These are phyloP conservation scores for Penicillium sp. DNA, from an alignment of 2,329 filamentous ascomycete species.

Conservation along the genomic window DNA sequence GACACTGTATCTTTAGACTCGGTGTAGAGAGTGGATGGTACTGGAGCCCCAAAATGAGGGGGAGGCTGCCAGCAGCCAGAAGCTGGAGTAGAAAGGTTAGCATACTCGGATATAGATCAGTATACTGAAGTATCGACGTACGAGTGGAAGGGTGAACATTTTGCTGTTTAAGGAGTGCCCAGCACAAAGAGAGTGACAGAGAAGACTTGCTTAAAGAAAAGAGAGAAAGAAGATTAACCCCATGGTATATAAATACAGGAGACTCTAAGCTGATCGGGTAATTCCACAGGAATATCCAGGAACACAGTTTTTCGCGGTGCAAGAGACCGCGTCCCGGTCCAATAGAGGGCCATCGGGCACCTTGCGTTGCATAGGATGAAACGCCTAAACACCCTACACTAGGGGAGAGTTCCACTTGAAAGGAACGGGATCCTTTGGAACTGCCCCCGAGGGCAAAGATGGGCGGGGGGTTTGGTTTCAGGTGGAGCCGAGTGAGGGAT, in stretches of 20 bases:
- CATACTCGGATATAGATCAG: neutral
- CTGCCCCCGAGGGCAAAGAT: conserved; percentile 9
- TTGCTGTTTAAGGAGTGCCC: conserved; percentile 17
- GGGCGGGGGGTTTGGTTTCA: conserved; percentile 12
- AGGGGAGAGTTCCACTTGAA: conserved; percentile 2
- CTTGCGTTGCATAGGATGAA: conserved; percentile 20
- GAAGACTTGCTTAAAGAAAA: conserved; percentile 17
- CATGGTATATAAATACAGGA: conserved; percentile 13
- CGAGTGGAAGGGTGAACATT: conserved; percentile 18
- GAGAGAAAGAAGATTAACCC: neutral
- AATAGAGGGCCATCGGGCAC: conserved; percentile 1
- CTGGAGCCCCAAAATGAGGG: conserved; percentile 26
- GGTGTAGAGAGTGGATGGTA: conserved; percentile 21
- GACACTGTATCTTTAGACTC: conserved; percentile 11
- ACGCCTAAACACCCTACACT: conserved; percentile 3
- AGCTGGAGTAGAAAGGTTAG: conserved; percentile 9
- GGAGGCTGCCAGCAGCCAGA: conserved; percentile 31
- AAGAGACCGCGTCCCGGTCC: conserved; percentile 3
- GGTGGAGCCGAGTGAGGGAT: conserved; percentile 5
- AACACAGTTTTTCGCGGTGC: conserved; percentile 2
- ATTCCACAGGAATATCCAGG: conserved; percentile 2
- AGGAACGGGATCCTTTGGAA: neutral
- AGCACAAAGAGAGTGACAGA: conserved; percentile 16
- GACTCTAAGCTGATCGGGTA: neutral
- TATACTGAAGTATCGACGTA: neutral